Evolutionary conservation across 805 yeast species (phyloP), one percentile per base, ranked within the genome.

Genomic region (Myxozyma nipponensis): DNA sequence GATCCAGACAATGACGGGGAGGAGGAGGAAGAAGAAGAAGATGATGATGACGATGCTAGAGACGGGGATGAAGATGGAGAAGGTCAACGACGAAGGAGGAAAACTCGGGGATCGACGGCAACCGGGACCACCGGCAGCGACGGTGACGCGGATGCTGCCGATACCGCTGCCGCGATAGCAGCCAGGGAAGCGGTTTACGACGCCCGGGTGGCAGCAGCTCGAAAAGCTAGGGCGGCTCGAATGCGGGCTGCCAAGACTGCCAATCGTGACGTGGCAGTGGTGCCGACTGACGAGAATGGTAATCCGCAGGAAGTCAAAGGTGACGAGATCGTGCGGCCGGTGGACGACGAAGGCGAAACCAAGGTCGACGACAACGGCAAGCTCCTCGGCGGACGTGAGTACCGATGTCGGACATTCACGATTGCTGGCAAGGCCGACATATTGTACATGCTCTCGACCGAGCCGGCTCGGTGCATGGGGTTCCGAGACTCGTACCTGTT

Each of bases 381-480:
- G 42, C 71, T 91, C 52, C 64, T 68, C 39, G 95, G 85, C 3
- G 90, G 81, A 17, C 77, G 97, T 57, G 78, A 79, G 62, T 91
- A 78, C 70, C 75, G 90, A 52, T 69, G 72, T 36, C 70, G 76
- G 26, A 71, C 76, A 2, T 72, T 72, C 62, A 70, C 69, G 13
- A 63, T 72, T 21, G 50, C 52, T 38, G 82, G 80, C 3, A 73
- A 79, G 48, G 96, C 95, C 6, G 78, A 81, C 19, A 75, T 82
- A 57, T 73, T 82, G 50, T 93, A 80, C 67, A 90, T 91, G 95
- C 78, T 93, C 42, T 83, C 95, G 1, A 90, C 98, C 0, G 98
- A 93, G 64, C 96, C 96, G 2, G 97, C 98, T 1, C 78, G 98
- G 60, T 81, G 91, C 62, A 88, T 91, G 54, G 98, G 97, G 2